phyloP scores from a whole-genome alignment of 2,329 filamentous ascomycete species.

The Akanthomyces muscarius region DNA sequence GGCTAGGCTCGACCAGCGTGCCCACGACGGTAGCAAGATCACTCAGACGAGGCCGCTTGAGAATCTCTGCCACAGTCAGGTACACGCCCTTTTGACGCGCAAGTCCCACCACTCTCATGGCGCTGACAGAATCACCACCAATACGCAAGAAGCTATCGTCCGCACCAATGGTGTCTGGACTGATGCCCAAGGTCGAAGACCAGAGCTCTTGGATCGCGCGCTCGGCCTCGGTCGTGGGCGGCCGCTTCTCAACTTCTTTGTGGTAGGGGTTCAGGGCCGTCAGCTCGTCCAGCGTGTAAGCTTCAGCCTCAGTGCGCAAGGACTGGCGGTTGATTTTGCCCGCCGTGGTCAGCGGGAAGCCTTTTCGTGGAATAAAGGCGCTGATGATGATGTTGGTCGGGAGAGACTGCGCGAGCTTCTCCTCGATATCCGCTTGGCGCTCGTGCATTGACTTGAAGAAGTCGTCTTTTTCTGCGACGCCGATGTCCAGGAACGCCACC shows the following conservation, averaged over 20 bases:
- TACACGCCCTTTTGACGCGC: constrained; percentile 36
- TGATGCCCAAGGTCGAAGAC: neutral
- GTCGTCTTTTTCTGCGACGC: neutral
- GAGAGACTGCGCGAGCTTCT: neutral
- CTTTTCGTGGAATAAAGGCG: neutral
- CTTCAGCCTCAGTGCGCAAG: neutral
- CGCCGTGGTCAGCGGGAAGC: constrained; percentile 3
- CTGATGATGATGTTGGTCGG: constrained; percentile 9
- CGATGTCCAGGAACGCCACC: neutral
- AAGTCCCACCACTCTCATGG: constrained; percentile 45
- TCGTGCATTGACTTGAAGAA: constrained; percentile 3
- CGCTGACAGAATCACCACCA: constrained; percentile 40
- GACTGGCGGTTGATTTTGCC: constrained; percentile 6
- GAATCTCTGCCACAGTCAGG: constrained; percentile 43
- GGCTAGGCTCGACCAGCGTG: neutral
- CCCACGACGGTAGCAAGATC: constrained; percentile 37
- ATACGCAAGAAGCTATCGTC: constrained; percentile 12
- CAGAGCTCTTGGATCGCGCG: constrained; percentile 1
- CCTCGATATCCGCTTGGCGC: neutral
- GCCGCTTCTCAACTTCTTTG: neutral
- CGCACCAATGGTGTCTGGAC: constrained; percentile 18
- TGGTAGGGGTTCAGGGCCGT: neutral
- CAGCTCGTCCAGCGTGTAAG: neutral
- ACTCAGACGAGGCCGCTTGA: constrained; percentile 40
- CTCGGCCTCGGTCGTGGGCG: constrained; percentile 4